Conservation (phyloP, 169 alveolate species). For the Pseudocohnilembus persalinus region DNA sequence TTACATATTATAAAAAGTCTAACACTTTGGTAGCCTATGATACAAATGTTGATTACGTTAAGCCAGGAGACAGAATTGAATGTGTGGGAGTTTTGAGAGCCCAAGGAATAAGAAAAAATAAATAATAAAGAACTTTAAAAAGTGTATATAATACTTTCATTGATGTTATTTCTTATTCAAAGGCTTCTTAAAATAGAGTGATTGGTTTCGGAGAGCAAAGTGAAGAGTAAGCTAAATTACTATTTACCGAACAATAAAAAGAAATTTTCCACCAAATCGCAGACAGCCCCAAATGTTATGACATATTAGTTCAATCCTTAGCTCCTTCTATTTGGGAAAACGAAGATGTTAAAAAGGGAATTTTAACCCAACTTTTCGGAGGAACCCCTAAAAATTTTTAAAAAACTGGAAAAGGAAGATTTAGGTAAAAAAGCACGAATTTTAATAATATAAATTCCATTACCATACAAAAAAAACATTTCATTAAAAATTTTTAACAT, state of each 20-base stretch:
- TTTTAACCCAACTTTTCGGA: slow-evolving; percentile 97
- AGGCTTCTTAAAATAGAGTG: slow-evolving; percentile 45
- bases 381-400: slow-evolving; percentile 88
- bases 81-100: slow-evolving; percentile 96
- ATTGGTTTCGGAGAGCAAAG: slow-evolving; percentile 41
- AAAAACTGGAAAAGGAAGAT: slow-evolving; percentile 72
- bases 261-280: slow-evolving; percentile 76
- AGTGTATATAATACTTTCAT: slow-evolving; percentile 93
- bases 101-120: slow-evolving; percentile 90
- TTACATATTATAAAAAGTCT: slow-evolving; percentile 32
- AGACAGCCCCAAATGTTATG: slow-evolving; percentile 90
- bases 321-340: slow-evolving; percentile 98
- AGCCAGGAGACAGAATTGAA: slow-evolving; percentile 98
- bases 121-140: slow-evolving; percentile 89
- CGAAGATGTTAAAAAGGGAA: slow-evolving; percentile 95
- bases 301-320: slow-evolving; percentile 91
- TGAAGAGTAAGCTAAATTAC: slow-evolving; percentile 34
- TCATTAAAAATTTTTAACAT: neutral
- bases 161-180: slow-evolving; percentile 87
- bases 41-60: slow-evolving; percentile 92
- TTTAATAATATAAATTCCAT: too few relatives aligned
- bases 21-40: slow-evolving; percentile 93
- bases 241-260: slow-evolving; percentile 78
- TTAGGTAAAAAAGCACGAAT: neutral
- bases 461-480: slow-evolving; percentile 18